Percentiles rank a stretch among this genome's conserved stretches.
Conservation (phyloP, 1,139 yeast species). For the Candida labiduridarum region DNA sequence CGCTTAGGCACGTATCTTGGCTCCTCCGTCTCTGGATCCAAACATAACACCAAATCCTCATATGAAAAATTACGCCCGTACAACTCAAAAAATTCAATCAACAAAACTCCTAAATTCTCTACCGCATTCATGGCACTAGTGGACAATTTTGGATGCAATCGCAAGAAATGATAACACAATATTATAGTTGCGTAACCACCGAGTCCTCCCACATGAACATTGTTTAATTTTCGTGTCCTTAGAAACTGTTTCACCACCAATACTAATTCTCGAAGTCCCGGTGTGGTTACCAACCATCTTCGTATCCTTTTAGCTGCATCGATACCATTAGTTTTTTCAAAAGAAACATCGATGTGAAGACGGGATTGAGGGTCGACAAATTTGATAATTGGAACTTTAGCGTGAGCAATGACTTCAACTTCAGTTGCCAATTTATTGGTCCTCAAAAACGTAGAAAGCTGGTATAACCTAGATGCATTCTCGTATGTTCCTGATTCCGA, state of each 20-base stretch:
- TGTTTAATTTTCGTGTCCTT: constrained; percentile 75
- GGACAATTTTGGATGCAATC: constrained; percentile 76
- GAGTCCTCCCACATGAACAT: constrained; percentile 94
- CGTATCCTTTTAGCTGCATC: constrained; percentile 82
- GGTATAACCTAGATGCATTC: constrained; percentile 67
- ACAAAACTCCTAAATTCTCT: constrained; percentile 81
- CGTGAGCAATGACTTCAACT: constrained; percentile 86
- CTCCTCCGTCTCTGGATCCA: constrained; percentile 49
- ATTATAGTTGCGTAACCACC: constrained; percentile 96
- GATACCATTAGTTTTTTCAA: constrained; percentile 85
- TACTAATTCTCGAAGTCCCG: constrained; percentile 84
- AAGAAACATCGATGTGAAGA: constrained; percentile 87
- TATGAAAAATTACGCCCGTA: constrained; percentile 92
- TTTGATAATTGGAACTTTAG: constrained; percentile 95
- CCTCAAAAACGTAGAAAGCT: constrained; percentile 72
- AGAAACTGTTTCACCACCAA: constrained; percentile 86
- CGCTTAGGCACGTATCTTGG: constrained; percentile 62
- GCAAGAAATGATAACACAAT: constrained; percentile 78
- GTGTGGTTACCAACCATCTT: constrained; percentile 71
- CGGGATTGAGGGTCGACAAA: constrained; percentile 75
- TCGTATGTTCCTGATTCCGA: constrained; percentile 69
- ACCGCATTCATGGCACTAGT: constrained; percentile 67
- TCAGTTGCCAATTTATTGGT: constrained; percentile 63
- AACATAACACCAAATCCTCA: constrained; percentile 71
- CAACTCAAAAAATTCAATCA: constrained; percentile 93